A percentile compares a stretch with the other conserved stretches of the same genome.
Conservation (phyloP, 2,329 filamentous ascomycete genomes). For the Bipolaris gigantea region DNA sequence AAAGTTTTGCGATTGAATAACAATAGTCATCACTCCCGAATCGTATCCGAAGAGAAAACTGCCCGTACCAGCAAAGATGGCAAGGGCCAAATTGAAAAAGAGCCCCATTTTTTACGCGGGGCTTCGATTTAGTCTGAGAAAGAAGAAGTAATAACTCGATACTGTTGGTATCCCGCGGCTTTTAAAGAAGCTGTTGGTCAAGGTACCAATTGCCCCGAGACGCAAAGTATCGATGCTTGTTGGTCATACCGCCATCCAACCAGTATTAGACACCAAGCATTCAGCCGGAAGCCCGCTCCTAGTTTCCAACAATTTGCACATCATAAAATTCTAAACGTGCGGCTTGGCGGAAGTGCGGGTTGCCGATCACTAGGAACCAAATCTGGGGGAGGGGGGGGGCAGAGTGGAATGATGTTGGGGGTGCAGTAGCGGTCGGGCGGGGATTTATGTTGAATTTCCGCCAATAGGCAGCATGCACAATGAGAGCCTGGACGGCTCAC, state of each 20-base stretch:
- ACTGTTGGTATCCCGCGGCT: not conserved
- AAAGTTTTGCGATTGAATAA: conserved; percentile 60
- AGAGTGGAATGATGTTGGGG: conserved; percentile 18
- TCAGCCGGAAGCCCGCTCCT: conserved; percentile 27
- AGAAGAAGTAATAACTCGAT: not conserved
- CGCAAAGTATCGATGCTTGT: conserved; percentile 8
- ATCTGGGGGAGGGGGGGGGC: conserved; percentile 21
- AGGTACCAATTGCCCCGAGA: conserved; percentile 17
- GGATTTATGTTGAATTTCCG: conserved; percentile 23
- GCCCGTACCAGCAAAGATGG: conserved; percentile 50
- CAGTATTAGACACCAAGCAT: conserved; percentile 14
- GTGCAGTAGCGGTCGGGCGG: conserved; percentile 25
- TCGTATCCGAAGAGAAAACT: conserved; percentile 44
- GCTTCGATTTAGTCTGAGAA: not conserved
- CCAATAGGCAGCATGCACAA: conserved; percentile 18
- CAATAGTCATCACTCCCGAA: conserved; percentile 50
- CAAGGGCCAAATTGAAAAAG: conserved; percentile 48
- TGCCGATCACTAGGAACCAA: conserved; percentile 16
- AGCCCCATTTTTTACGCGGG: conserved; percentile 42
- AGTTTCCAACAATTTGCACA: conserved; percentile 22
- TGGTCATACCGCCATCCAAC: conserved; percentile 13
- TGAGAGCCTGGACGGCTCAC: conserved; percentile 2
- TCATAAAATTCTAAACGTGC: not conserved
- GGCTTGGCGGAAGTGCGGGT: conserved; percentile 5
- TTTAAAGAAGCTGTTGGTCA: not conserved